phyloP scores from a whole-genome alignment of 2,329 filamentous ascomycete genomes.

The Penicillium polonicum region DNA sequence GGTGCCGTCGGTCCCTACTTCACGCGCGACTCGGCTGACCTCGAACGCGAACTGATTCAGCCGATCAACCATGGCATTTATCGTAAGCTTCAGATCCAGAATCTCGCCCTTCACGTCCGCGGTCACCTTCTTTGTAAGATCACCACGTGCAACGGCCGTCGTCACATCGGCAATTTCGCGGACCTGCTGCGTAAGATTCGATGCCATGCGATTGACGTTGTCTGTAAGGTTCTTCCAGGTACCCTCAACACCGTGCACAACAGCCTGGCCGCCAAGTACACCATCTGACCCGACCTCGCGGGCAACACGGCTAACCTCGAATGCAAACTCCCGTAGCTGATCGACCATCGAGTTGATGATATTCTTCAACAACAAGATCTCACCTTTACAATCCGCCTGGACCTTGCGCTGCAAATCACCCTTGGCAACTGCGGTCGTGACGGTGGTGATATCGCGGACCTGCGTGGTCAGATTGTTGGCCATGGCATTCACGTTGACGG shows the following conservation, averaged over 20 bases:
- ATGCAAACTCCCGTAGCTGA: constrained; percentile 88
- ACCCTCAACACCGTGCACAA: constrained; percentile 88
- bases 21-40: constrained; percentile 61
- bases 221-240: constrained; percentile 93
- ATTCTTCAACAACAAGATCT: constrained; percentile 87
- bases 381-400: constrained; percentile 81
- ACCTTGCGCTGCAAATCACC: constrained; percentile 94
- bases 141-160: constrained; percentile 85
- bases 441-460: constrained; percentile 84
- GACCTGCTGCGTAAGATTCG: constrained; percentile 93
- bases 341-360: constrained; percentile 99
- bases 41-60: constrained; percentile 61
- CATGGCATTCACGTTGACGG: constrained; percentile 80
- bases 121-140: constrained; percentile 89
- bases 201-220: constrained; percentile 94
- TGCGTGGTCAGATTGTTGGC: constrained; percentile 81
- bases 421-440: constrained; percentile 66
- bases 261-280: constrained; percentile 84
- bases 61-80: constrained; percentile 64
- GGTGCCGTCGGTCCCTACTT: constrained; percentile 61
- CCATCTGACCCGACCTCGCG: constrained; percentile 93
- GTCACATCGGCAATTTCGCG: constrained; percentile 94
- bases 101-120: constrained; percentile 91
- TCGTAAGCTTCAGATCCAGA: constrained; percentile 83
- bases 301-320: constrained; percentile 90